Conservation (phyloP, 225 moss, liverwort and hornwort species). For the Ulota crispa region DNA sequence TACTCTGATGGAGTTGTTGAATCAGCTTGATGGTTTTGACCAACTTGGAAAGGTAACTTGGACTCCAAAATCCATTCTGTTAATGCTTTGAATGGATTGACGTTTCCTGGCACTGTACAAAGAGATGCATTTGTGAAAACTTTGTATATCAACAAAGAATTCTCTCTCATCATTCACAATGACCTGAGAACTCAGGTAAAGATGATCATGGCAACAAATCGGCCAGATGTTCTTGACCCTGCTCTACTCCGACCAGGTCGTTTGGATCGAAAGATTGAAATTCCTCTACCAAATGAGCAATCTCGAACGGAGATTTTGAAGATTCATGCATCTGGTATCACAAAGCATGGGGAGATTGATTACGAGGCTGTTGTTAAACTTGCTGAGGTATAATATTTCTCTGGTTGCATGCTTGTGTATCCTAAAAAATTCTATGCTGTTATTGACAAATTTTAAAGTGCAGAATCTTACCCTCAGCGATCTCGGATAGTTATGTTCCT, state of each 20-base stretch:
- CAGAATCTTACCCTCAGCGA: neutral
- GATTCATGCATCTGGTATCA: constrained; percentile 93
- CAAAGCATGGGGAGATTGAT: constrained; percentile 92
- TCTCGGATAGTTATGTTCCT: neutral
- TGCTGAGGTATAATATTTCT: constrained; percentile 63
- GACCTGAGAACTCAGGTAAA: constrained; percentile 63
- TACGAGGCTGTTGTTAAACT: constrained; percentile 97
- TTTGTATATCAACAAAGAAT: neutral
- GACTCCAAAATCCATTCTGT: neutral
- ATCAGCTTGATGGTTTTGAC: constrained; percentile 97
- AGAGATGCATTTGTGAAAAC: neutral
- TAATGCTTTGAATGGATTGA: neutral
- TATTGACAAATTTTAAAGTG: neutral
- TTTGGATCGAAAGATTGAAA: constrained; percentile 97
- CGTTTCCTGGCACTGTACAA: neutral
- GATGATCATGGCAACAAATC: constrained; percentile 99
- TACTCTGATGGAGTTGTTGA: constrained; percentile 95
- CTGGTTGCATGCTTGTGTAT: neutral
- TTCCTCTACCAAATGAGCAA: constrained; percentile 97
- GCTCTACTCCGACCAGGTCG: constrained; percentile 93
- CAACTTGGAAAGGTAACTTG: constrained; percentile 84
- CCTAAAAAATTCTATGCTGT: neutral
- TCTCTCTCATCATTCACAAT: neutral
- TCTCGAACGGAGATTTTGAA: constrained; percentile 93
- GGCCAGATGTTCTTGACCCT: constrained; percentile 96